These are phyloP conservation scores for Deuterostichococcus epilithicus DNA, from an alignment of 139 green algal species.

Conservation along the genomic window DNA sequence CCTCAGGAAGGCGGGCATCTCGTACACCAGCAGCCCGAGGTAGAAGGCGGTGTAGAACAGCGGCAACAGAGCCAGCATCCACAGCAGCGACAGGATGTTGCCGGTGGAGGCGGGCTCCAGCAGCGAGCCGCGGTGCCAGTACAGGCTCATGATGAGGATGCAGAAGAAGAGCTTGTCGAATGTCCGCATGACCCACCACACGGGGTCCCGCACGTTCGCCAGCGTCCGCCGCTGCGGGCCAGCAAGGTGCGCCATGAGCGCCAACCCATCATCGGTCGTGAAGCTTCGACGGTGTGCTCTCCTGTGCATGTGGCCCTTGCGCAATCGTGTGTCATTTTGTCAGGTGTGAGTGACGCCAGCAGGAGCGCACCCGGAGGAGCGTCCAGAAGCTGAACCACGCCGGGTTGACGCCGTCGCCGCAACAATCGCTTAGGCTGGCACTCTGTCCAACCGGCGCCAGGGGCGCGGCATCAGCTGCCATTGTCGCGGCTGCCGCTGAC, in stretches of 20 bases:
- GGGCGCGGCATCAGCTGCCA: not conserved
- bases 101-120: slow-evolving; percentile 20
- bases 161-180: not conserved
- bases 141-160: not conserved
- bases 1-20: not conserved
- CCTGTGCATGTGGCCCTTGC: no score
- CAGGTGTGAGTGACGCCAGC: no score
- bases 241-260: no score
- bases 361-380: not conserved
- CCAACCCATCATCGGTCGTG: no score
- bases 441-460: not conserved
- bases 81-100: slow-evolving; percentile 71
- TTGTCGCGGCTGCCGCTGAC: no score
- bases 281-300: no score
- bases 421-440: not conserved
- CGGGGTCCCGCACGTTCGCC: not conserved
- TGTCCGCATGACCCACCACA: not conserved
- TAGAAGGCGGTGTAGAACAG: slow-evolving; percentile 61
- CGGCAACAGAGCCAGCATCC: slow-evolving; percentile 71
- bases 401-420: not conserved
- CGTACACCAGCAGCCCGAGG: not conserved
- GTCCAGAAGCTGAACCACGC: not conserved
- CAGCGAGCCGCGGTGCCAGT: not conserved
- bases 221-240: not conserved
- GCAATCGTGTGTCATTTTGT: no score